These are phyloP conservation scores for Moelleriella libera DNA, from an alignment of 2,329 filamentous ascomycete species.

Conservation along the genomic window DNA sequence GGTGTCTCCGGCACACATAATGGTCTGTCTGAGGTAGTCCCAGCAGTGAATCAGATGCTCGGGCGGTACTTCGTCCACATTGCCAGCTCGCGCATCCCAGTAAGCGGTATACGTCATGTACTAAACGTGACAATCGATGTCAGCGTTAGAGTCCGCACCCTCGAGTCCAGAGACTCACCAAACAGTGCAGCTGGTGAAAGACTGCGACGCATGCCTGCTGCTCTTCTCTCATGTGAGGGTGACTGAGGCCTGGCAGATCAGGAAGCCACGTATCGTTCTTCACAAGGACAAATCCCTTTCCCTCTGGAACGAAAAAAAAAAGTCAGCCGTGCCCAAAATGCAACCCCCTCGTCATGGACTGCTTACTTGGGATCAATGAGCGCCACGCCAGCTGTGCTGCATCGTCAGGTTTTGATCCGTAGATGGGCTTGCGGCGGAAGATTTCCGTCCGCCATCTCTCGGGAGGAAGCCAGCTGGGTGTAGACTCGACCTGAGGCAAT, in stretches of 20 bases:
- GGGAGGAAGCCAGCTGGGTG: slow-evolving; percentile 3
- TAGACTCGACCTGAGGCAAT: background rate
- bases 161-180: background rate
- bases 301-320: background rate
- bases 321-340: too few relatives aligned
- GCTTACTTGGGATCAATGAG: slow-evolving; percentile 5
- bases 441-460: slow-evolving; percentile 5
- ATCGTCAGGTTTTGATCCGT: slow-evolving; percentile 1
- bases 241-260: slow-evolving; percentile 2
- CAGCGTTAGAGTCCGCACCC: background rate
- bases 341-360: too few relatives aligned
- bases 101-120: slow-evolving; percentile 5
- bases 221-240: slow-evolving; percentile 1
- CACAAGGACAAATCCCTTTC: slow-evolving; percentile 5
- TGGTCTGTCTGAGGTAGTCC: slow-evolving; percentile 30
- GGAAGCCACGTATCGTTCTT: slow-evolving; percentile 2
- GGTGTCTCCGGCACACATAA: slow-evolving; percentile 31
- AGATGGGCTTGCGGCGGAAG: slow-evolving; percentile 1
- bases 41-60: slow-evolving; percentile 33
- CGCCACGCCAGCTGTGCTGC: slow-evolving; percentile 3
- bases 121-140: background rate
- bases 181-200: slow-evolving; percentile 2
- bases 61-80: background rate
- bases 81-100: slow-evolving; percentile 7
- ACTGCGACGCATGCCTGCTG: slow-evolving; percentile 3